Evolutionary conservation across 106 monocot species (phyloP), one percentile per base, ranked within the genome.

Genomic region (Dendrobium officinale): DNA sequence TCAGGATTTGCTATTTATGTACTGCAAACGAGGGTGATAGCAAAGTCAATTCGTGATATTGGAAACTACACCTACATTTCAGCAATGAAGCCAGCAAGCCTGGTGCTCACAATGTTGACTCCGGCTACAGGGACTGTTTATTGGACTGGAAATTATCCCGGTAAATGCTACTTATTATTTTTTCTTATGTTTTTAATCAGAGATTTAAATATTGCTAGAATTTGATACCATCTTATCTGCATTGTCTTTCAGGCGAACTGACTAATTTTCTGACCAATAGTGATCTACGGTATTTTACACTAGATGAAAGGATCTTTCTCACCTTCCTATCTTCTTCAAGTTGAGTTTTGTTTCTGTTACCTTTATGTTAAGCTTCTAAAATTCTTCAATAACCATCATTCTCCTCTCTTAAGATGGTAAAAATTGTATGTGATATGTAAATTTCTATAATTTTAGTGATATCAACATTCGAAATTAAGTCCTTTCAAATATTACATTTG

Each of bases 91-190:
- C 88, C 93, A 40, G 45, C 76, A 59, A 80, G 83, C 72, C 66
- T 82, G 77, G 44, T 88, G 17, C 83, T 92, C 17, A 90, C 86
- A 42, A 59, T 93, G 73, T 72, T 96, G 59, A 83, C 87, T 81
- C 93, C 96, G 61, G 90, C 92, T 31, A 96, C 93, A 73, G 96
- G 93, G 82, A 90, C 93, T 70, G 67, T 94, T 51, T 89, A 92
- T 79, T 96, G 91, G 91, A 89, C 82, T 2, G 87, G 82, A 75
- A 83, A 75, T 43, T 87, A 83, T 73, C 82, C 83, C 73, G 90
- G 96, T 96, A 83, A 84, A 55, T 78, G 6, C 44, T 44, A 24
- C n/a, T 10, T 26, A 31, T 31, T 31, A 31, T 31, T 31, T 1
- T 31, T 31, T 31, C 31, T 31, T 31, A 8, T 18, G 19, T 27